Evolutionary conservation across 1,139 yeast species (phyloP), one percentile per base, ranked within the genome.

Genomic region (Blastobotrys serpentis): DNA sequence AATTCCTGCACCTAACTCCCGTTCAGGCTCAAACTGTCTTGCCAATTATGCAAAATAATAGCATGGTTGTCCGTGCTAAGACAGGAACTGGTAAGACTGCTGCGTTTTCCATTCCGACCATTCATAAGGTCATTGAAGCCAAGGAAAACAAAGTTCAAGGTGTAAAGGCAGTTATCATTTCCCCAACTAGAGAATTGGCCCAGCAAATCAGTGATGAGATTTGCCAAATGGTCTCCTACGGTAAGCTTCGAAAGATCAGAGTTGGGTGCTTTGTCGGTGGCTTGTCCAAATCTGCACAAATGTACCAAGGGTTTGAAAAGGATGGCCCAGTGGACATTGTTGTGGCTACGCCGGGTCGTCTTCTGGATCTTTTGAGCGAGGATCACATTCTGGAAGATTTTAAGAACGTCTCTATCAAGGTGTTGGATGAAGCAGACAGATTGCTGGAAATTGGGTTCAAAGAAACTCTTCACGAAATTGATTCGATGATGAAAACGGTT

Each of bases 21-120:
- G 96, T 88, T 16, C 98, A 89, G 66, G 82, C 83, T 49, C 75
- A 77, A 57, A 77, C 95, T 4, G 71, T 89, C 43, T 70, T 79
- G 48, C 94, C 94, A 6, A 78, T 84, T 51, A 70, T 87, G 48
- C 63, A 75, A 18, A 69, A 72, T 34, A 75, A 78, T 33, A 66
- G 94, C 55, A 73, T 88, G 48, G 89, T 89, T 21, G 92, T 87
- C 32, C 77, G 95, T 57, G 97, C 97, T 30, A 87, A 87, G 65
- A 90, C 98, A 3, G 98, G 97, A 63, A 89, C 97, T 1, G 98
- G 97, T 62, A 90, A 90, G 66, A 90, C 97, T 0, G 79, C 86
- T 52, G 95, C 96, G 0, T 90, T 87, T 64, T 80, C 89, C 53
- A 73, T 89, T 42, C 97, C 97, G 1, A 72, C 87, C 5, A 69